Base-by-base conservation (phyloP, 1,139 yeast species). In the Zhuliangozyma blackwelliae region DNA sequence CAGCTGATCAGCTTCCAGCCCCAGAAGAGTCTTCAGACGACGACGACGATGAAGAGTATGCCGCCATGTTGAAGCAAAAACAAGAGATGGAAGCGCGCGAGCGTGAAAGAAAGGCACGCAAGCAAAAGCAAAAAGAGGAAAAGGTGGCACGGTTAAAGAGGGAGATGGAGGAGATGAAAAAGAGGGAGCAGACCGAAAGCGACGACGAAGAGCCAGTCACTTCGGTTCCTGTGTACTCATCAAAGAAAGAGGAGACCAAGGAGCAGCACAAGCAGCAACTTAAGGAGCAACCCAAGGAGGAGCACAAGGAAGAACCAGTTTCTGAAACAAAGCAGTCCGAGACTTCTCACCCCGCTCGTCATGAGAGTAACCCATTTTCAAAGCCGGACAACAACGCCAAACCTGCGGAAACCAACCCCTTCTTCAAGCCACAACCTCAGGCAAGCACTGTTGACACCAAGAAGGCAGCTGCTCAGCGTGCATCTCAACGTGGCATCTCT, bases 381-480 rank as follows among this genome's bases (percentile, higher is more conserved):
- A 51, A 49, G 34, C 39, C 47, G 38, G 27, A 34, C 2, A 54
- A 51, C 27, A 46, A 61, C 26, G 23, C 23, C 23, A 7, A 7
- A 3, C 3, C 23, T 2, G 23, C 23, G 3, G 23, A 22, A 22
- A 22, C 23, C 23, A 68, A 65, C 39, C 74, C 59, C 20, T 80
- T 79, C 55, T 78, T 79, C 59, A 77, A 77, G 48, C 69, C 73
- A 2, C 46, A 70, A 1, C 47, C 59, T 2, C 47, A 62, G 3
- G 51, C 61, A 10, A 57, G 60, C 7, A 51, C 57, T 3, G 58
- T 76, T 42, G 84, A 79, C 50, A 63, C 75, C 0, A 65, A 68
- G 43, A 78, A 79, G 43, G 75, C 81, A 6, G 81, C 75, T 35
- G 78, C 76, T 2, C 88, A 81, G 55, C 67, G 88, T 52, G 77